phyloP scores from a whole-genome alignment of 2,329 filamentous ascomycete species.

The Pseudocercospora musae region DNA sequence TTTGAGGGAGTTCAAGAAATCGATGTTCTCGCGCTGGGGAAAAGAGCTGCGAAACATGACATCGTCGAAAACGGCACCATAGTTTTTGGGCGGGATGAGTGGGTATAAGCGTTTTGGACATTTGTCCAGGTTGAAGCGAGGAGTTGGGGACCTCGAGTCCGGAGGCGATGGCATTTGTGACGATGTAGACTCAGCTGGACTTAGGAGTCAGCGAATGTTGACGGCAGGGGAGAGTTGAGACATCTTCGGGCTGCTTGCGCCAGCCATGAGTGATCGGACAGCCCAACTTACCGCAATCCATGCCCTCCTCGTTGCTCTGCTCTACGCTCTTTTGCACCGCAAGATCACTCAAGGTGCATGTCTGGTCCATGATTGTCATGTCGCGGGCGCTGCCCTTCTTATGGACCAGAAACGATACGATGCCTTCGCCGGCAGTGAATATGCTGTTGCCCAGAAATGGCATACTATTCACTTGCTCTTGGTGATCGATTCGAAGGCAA shows the following conservation, averaged over 20 bases:
- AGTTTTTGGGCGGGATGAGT: constrained; percentile 63
- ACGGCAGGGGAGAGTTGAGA: too few relatives aligned
- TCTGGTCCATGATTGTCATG: neutral
- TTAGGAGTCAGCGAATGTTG: too few relatives aligned
- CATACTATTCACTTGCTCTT: neutral
- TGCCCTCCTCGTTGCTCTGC: neutral
- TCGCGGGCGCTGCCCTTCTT: neutral
- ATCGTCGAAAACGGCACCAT: constrained; percentile 68
- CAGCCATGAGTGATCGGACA: too few relatives aligned
- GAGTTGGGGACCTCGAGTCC: constrained; percentile 20
- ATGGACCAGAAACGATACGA: neutral
- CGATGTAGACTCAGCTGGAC: constrained; percentile 9
- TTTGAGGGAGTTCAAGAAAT: constrained; percentile 63
- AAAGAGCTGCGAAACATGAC: constrained; percentile 80
- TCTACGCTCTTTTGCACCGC: neutral
- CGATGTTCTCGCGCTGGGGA: constrained; percentile 67
- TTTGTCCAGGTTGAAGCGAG: constrained; percentile 19
- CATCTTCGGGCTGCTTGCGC: too few relatives aligned
- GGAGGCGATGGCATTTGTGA: constrained; percentile 30
- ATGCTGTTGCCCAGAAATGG: neutral
- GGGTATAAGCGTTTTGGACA: constrained; percentile 38
- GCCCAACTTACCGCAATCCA: neutral
- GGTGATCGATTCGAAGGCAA: too few relatives aligned
- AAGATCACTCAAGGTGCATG: too few relatives aligned
- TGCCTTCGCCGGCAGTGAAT: constrained; percentile 1